Base-by-base conservation (phyloP, 345 rosid genomes). In the Rubroshorea leprosula region DNA sequence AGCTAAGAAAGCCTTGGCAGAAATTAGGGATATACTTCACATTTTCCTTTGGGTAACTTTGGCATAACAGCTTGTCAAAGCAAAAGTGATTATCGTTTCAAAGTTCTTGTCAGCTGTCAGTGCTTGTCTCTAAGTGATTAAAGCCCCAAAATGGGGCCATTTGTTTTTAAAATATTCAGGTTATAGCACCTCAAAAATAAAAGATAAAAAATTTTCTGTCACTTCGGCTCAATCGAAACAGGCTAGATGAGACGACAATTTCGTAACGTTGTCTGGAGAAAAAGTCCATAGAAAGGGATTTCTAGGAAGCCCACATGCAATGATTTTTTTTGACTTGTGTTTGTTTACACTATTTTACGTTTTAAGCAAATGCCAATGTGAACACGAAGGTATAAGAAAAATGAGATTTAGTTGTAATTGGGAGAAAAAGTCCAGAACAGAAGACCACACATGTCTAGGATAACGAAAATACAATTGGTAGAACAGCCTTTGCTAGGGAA, bases 1-100 rank as follows among this genome's bases (percentile, higher is more conserved):
- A 71, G 77, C 48, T 52, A 62, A 29, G 62, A 0, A 21, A 56
- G 64, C 65, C 68, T 47, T 57, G 31, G 25, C 45, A 49, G 47
- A 52, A 69, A 57, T 62, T 65, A 0, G 43, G 74, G 68, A 75
- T 75, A 72, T 70, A 55, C 73, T 25, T 57, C 7, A 14, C 52
- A 22, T 14, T n/a, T 54, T 49, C 16, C n/a, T 54, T 51, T 50
- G 5, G 43, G 13, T 14, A 46, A 43, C 10, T 51, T 1, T 9
- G 24, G 14, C 21, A 50, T 19, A 38, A 51, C 48, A 52, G 48
- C 61, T 49, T 49, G 41, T 24, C 59, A 25, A 47, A 57, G 53
- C 52, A 14, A 58, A 58, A 44, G 50, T 26, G 18, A 44, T 44
- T 0, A 44, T 44, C 4, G 47, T 44, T 2, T 13, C 47, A n/a